Conservation (phyloP, 352 stramenopile species). For the Phytophthora cactorum region DNA sequence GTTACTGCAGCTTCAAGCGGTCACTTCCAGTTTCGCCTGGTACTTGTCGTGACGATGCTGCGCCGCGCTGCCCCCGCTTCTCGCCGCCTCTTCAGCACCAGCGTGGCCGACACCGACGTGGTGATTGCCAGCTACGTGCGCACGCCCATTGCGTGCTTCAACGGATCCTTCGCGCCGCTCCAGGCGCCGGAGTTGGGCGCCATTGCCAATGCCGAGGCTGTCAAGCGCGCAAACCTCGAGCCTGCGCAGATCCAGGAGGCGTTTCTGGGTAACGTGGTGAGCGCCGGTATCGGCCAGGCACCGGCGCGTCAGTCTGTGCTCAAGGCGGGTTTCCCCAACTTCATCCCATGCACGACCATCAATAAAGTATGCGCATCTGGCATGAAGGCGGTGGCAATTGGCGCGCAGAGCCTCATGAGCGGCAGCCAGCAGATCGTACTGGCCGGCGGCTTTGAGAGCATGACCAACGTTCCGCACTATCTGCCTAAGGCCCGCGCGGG, state of each 20-base stretch:
- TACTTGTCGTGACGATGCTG: constrained; percentile 10
- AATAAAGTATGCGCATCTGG: constrained; percentile 99
- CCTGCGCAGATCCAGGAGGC: constrained; percentile 93
- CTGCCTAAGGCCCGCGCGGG: constrained; percentile 91
- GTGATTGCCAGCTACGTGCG: constrained; percentile 96
- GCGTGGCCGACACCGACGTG: constrained; percentile 76
- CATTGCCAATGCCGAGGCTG: constrained; percentile 89
- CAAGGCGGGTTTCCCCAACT: constrained; percentile 91
- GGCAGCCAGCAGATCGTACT: constrained; percentile 90
- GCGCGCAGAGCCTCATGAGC: constrained; percentile 89
- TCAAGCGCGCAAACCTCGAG: constrained; percentile 76
- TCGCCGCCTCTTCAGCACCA: constrained; percentile 74
- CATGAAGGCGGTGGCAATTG: constrained; percentile 92
- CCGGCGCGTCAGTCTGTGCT: constrained; percentile 94
- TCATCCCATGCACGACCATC: constrained; percentile 96
- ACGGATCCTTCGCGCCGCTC: constrained; percentile 90
- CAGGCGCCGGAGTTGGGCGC: constrained; percentile 92
- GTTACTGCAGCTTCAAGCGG: background rate
- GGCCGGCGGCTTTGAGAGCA: constrained; percentile 97
- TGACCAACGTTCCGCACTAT: constrained; percentile 99
- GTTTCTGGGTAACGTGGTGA: constrained; percentile 98
- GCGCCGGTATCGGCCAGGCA: constrained; percentile 95
- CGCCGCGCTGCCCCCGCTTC: constrained; percentile 17
- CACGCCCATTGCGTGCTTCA: constrained; percentile 97
- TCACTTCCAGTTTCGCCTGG: constrained; percentile 16